Evolutionary conservation across 2,329 filamentous ascomycete species (phyloP), one percentile per base, ranked within the genome.

Genomic region (Hymenotorrendiella dingleyae): DNA sequence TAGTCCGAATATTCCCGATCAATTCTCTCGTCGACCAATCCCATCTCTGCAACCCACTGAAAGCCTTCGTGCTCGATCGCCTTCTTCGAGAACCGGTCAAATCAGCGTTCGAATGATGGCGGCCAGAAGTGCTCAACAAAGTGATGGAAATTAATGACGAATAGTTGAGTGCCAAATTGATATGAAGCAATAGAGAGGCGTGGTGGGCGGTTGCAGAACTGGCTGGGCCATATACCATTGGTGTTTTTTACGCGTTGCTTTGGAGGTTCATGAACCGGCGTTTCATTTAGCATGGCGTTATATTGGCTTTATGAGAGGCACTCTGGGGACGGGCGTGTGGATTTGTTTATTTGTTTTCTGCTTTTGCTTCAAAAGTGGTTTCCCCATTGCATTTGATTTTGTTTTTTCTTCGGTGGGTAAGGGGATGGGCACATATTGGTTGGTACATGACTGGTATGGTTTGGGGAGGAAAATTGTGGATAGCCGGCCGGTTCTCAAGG

Each of bases 271-370:
- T 22, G 40, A 36, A 28, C 21, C 12, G 40, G 43, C 30, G 32
- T 40, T 30, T 17, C 33, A 30, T 36, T 50, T 50, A 50, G 48
- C 48, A 48, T 40, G 48, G 48, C 42, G 48, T 50, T 50, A 24
- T 24, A 45, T 12, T 35, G 20, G n/a, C 19, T 35, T 7, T 2
- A 6, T 29, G 6, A n/a, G n/a, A n/a, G n/a, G n/a, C n/a, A n/a
- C n/a, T 28, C 10, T 29, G 6, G 12, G 12, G 5, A 12, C 6
- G 12, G 12, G 12, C 10, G 12, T 11, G 4, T 5, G 12, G 4
- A 3, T 29, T 29, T 29, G 6, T 10, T 29, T 29, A 5, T 8
- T 29, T 29, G 27, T 20, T 20, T 33, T 33, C 30, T 17, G 17
- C 20, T 7, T n/a, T 21, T 34, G 11, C 22, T 21, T 34, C 11